Evolutionary conservation across 2,329 filamentous ascomycete species (phyloP).

Genomic region (Cadophora malorum): DNA sequence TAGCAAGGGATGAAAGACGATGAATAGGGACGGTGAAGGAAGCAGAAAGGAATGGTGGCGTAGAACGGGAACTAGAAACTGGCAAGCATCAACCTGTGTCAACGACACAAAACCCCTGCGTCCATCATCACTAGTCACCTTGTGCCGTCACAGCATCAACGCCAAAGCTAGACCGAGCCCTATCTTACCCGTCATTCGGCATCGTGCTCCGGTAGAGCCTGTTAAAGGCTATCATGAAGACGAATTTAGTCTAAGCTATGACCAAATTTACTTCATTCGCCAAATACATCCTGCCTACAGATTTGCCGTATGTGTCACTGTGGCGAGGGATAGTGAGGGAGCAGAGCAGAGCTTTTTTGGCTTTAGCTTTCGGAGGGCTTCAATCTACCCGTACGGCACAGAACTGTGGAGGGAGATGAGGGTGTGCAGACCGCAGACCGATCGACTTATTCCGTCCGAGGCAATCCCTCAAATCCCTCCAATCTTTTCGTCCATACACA

Average conservation of each 20-base stretch:
- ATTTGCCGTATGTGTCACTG: not conserved
- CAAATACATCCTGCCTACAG: not conserved
- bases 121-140: constrained; percentile 5
- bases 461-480: no score
- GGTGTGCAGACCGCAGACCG: not conserved
- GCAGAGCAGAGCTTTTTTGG: not conserved
- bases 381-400: constrained; percentile 15
- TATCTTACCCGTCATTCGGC: not conserved
- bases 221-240: not conserved
- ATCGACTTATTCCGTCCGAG: not conserved
- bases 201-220: constrained; percentile 3
- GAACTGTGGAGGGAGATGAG: not conserved
- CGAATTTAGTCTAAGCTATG: not conserved
- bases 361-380: not conserved
- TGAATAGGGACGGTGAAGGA: not conserved
- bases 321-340: not conserved
- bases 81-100: not conserved
- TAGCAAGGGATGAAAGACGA: constrained; percentile 7
- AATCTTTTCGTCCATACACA: not conserved
- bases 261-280: not conserved
- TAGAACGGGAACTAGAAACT: constrained; percentile 1
- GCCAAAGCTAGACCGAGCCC: not conserved
- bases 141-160: not conserved
- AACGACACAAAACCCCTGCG: constrained; percentile 6
- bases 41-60: constrained; percentile 12